Evolutionary conservation across 306 rosid species (phyloP).

Genomic region (Citrullus mucosospermus): DNA sequence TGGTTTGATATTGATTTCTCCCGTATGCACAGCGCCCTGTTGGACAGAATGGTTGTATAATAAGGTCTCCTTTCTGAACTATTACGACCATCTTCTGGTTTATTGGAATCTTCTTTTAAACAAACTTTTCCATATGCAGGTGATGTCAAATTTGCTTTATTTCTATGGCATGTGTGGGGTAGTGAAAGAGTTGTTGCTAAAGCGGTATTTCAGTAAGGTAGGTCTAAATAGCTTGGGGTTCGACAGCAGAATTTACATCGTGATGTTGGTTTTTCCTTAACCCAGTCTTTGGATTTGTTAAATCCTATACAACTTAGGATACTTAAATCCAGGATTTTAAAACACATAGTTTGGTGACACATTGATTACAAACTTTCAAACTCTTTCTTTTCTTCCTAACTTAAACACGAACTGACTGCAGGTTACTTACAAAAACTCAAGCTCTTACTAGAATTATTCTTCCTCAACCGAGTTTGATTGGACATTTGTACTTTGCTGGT

Average conservation of each 20-base stretch:
- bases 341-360: not conserved
- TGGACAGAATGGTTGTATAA: constrained; percentile 94
- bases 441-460: not conserved
- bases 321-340: not conserved
- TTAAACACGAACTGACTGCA: not conserved
- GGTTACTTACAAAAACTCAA: not conserved
- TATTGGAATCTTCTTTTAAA: constrained; percentile 4
- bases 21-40: constrained; percentile 73
- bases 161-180: constrained; percentile 91
- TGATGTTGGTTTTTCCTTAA: not conserved
- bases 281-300: not conserved
- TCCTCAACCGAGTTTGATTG: constrained; percentile 7
- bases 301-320: not conserved
- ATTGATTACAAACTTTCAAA: not conserved
- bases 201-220: constrained; percentile 94
- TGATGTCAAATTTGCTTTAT: constrained; percentile 70
- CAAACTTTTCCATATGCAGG: constrained; percentile 34
- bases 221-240: not conserved
- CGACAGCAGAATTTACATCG: not conserved
- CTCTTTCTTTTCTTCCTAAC: not conserved
- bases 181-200: constrained; percentile 74
- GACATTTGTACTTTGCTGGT: constrained; percentile 9
- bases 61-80: constrained; percentile 49
- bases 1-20: constrained; percentile 91
- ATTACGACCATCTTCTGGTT: not conserved